These are phyloP conservation scores for Drechslerella coelobrocha DNA, from an alignment of 2,329 filamentous ascomycete species.

Conservation along the genomic window DNA sequence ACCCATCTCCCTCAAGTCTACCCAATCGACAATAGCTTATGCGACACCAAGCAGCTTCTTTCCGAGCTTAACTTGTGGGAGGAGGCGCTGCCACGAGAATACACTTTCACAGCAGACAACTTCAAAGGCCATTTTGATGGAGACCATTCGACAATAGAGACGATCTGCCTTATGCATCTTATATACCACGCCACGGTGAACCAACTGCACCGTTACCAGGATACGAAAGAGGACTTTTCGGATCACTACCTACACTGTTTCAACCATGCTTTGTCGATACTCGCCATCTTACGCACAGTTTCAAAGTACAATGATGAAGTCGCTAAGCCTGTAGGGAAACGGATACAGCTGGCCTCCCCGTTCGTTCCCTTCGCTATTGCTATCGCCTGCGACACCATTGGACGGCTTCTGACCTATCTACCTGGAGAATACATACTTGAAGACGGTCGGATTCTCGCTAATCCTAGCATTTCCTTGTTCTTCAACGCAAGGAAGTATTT, in stretches of 20 bases:
- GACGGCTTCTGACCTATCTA: constrained; percentile 47
- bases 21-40: constrained; percentile 23
- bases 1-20: constrained; percentile 43
- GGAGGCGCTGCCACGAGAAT: constrained; percentile 39
- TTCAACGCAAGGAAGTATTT: constrained; percentile 47
- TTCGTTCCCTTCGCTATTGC: constrained; percentile 42
- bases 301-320: constrained; percentile 48
- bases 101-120: constrained; percentile 39
- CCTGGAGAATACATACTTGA: constrained; percentile 47
- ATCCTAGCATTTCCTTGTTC: constrained; percentile 41
- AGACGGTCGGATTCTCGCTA: constrained; percentile 47
- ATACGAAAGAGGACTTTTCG: constrained; percentile 38
- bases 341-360: constrained; percentile 43
- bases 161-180: constrained; percentile 45
- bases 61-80: constrained; percentile 45
- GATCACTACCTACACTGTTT: constrained; percentile 40
- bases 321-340: constrained; percentile 39
- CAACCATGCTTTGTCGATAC: constrained; percentile 40
- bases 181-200: constrained; percentile 42
- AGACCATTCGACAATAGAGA: constrained; percentile 44
- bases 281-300: constrained; percentile 34
- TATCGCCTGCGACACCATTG: constrained; percentile 47
- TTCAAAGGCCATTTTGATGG: constrained; percentile 50
- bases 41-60: constrained; percentile 37
- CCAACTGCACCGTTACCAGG: constrained; percentile 45